A percentile compares a stretch with the other conserved stretches of the same genome.
Evolutionary conservation across 257 asterid species (phyloP).

Genomic region (Forsythia viridissima): DNA sequence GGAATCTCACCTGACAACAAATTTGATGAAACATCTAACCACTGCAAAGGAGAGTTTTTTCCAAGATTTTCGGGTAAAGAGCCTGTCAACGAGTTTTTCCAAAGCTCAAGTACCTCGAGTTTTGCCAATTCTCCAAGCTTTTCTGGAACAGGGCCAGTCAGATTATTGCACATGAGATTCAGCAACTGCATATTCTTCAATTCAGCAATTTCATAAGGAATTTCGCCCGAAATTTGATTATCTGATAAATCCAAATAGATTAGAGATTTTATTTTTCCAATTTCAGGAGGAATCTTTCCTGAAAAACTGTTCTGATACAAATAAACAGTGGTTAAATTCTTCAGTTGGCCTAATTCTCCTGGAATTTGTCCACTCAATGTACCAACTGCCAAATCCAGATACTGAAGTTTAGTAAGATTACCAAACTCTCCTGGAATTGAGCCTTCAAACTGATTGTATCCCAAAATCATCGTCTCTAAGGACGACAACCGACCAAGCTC

Average conservation of each 20-base stretch:
- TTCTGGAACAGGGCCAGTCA: conserved; percentile 58
- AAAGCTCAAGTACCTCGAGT: conserved; percentile 66
- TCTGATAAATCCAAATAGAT: conserved; percentile 64
- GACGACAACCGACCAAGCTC: conserved; percentile 59
- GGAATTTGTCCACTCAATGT: conserved; percentile 65
- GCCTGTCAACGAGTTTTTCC: conserved; percentile 64
- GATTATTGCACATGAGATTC: conserved; percentile 67
- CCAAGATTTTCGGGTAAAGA: conserved; percentile 65
- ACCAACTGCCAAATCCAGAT: conserved; percentile 76
- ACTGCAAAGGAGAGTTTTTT: conserved; percentile 47
- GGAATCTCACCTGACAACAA: conserved; percentile 65
- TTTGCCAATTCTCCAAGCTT: conserved; percentile 46
- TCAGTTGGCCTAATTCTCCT: conserved; percentile 54
- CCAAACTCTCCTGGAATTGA: conserved; percentile 67
- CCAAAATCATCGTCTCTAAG: conserved; percentile 56
- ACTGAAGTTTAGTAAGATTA: conserved; percentile 53
- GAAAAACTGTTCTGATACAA: conserved; percentile 58
- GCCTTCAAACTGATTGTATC: conserved; percentile 71
- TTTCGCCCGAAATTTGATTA: conserved; percentile 54
- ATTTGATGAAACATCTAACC: conserved; percentile 83
- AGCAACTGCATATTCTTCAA: conserved; percentile 62
- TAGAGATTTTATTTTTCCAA: conserved; percentile 54
- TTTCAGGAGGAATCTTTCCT: conserved; percentile 65
- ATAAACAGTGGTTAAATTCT: conserved; percentile 50
- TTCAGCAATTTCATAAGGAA: conserved; percentile 56